phyloP scores from a whole-genome alignment of 1,284 basidiomycete species.

The Puccinia hordei region DNA sequence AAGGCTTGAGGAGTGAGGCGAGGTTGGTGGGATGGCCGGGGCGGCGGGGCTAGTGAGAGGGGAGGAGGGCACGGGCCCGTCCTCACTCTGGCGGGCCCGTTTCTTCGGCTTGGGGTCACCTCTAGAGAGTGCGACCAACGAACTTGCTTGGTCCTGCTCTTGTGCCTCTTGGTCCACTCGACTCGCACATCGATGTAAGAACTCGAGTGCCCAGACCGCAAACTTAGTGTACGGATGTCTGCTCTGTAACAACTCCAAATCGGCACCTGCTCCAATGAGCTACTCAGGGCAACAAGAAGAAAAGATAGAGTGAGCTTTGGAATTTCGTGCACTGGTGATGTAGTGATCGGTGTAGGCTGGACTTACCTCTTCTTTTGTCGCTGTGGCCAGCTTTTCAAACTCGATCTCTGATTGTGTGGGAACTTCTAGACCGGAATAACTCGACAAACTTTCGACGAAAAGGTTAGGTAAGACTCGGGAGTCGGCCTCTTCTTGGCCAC shows the following conservation, averaged over 20 bases:
- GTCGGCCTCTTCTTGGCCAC: conserved; percentile 37
- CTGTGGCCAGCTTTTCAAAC: conserved; percentile 32
- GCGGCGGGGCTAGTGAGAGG: too few relatives aligned
- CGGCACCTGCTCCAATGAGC: conserved; percentile 22
- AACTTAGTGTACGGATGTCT: conserved; percentile 38
- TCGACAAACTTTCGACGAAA: conserved; percentile 43
- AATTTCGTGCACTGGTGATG: neutral
- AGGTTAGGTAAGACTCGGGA: conserved; percentile 40
- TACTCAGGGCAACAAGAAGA: too few relatives aligned
- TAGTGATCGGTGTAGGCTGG: neutral
- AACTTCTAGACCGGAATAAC: conserved; percentile 39
- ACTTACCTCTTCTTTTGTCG: conserved; percentile 32
- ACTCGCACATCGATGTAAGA: conserved; percentile 27
- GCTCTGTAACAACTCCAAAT: conserved; percentile 20
- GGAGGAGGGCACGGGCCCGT: too few relatives aligned
- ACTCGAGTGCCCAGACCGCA: conserved; percentile 36
- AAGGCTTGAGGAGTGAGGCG: neutral
- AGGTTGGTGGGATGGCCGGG: too few relatives aligned
- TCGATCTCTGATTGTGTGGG: neutral
- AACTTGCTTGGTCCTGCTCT: neutral
- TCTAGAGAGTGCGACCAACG: too few relatives aligned
- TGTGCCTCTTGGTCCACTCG: conserved; percentile 17
- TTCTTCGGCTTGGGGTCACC: too few relatives aligned
- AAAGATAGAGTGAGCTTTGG: neutral
- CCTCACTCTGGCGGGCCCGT: too few relatives aligned